A percentile compares a stretch with the other conserved stretches of the same genome.
phyloP scores from a whole-genome alignment of 192 early-diverging fungal genomes.

The Rhizophagus clarus region DNA sequence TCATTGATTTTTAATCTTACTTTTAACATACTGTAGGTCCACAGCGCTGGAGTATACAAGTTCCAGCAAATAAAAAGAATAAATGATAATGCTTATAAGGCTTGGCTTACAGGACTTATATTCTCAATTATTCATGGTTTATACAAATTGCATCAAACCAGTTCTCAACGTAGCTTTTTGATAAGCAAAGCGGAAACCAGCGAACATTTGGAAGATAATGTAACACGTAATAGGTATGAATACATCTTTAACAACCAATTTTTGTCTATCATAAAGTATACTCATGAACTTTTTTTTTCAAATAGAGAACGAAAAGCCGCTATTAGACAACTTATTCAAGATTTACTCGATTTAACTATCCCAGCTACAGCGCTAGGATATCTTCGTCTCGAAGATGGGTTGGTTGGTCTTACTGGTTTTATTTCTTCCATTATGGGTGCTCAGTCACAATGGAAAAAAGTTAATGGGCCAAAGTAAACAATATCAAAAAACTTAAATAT shows the following conservation, averaged over 20 bases:
- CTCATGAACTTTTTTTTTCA: constrained; percentile 10
- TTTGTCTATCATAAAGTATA: background rate
- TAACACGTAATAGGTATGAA: constrained; percentile 45
- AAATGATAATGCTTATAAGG: constrained; percentile 56
- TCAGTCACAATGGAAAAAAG: constrained; percentile 55
- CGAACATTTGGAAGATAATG: constrained; percentile 43
- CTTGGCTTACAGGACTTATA: constrained; percentile 68
- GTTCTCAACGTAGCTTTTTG: constrained; percentile 38
- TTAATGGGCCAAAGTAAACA: background rate
- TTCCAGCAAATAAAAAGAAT: constrained; percentile 67
- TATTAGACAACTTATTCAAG: constrained; percentile 60
- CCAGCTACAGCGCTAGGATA: constrained; percentile 71
- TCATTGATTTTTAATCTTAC: background rate
- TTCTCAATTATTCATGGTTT: constrained; percentile 63
- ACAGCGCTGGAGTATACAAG: constrained; percentile 63
- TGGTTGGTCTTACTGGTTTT: constrained; percentile 71
- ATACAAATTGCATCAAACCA: constrained; percentile 65
- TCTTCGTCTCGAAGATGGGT: constrained; percentile 64
- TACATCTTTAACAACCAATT: background rate
- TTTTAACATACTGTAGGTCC: constrained; percentile 46
- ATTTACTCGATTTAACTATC: constrained; percentile 70
- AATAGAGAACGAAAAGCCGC: constrained; percentile 57
- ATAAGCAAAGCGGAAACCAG: constrained; percentile 37
- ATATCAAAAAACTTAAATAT: too few relatives aligned
- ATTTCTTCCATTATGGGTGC: constrained; percentile 71